Evolutionary conservation across 139 green algal species (phyloP).

Genomic region (Chlorella sp.): DNA sequence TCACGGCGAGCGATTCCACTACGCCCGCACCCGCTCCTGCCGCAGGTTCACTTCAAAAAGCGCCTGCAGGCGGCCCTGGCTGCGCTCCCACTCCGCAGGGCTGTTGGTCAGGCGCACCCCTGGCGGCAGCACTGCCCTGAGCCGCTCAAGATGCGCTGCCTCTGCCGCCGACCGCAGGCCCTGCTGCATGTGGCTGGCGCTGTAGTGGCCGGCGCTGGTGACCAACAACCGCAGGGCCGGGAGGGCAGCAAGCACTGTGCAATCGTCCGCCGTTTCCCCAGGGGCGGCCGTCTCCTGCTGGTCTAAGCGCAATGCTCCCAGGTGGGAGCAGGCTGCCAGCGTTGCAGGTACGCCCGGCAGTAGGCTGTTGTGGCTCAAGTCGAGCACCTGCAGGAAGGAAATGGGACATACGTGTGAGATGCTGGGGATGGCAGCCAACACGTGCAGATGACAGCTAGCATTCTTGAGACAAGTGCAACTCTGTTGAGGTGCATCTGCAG

Average conservation of each 20-base stretch:
- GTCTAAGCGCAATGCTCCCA: background rate
- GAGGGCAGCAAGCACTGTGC: background rate
- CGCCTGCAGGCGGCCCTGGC: background rate
- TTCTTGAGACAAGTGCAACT: too few species aligned
- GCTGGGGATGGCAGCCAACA: too few species aligned
- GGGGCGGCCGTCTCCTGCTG: constrained; percentile 11
- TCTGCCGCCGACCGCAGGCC: constrained; percentile 21
- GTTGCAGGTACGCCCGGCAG: constrained; percentile 36
- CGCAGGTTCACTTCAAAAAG: constrained; percentile 24
- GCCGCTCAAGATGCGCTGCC: background rate
- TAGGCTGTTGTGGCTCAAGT: constrained; percentile 67
- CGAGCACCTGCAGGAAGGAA: constrained; percentile 2
- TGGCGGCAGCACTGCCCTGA: background rate
- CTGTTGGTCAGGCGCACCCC: background rate
- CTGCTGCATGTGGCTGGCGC: background rate
- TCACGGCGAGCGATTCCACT: too few species aligned
- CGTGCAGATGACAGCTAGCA: too few species aligned
- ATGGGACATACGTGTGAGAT: too few species aligned
- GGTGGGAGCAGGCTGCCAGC: background rate
- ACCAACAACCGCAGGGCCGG: background rate
- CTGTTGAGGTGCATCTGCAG: too few species aligned
- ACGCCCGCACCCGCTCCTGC: background rate
- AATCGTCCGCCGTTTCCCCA: background rate
- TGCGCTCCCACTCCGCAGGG: background rate
- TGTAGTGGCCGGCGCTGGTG: constrained; percentile 14